A percentile compares a stretch with the other conserved stretches of the same genome.
phyloP scores from a whole-genome alignment of 1,139 yeast genomes.

The Meyerozyma sp. region DNA sequence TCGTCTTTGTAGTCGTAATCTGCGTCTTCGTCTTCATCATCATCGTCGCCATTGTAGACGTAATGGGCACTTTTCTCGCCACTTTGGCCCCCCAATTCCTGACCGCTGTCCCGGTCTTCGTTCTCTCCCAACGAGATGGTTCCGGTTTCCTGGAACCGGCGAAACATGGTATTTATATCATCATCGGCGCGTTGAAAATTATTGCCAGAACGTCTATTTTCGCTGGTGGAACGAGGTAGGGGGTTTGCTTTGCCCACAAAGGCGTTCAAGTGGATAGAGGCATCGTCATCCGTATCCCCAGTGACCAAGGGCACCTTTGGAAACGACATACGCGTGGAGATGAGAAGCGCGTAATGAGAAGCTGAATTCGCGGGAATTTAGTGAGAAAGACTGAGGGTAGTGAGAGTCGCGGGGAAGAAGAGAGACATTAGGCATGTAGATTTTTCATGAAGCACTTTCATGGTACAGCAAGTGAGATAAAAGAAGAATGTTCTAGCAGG shows the following conservation, averaged over 20 bases:
- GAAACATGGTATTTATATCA: slow-evolving; percentile 10
- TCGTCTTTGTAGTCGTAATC: slow-evolving; percentile 6
- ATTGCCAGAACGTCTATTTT: neutral
- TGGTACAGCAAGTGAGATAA: too few species aligned
- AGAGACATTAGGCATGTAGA: neutral
- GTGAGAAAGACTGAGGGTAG: neutral
- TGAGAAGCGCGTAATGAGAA: neutral
- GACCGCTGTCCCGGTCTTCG: neutral
- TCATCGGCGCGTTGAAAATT: neutral
- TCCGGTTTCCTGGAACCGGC: slow-evolving; percentile 8
- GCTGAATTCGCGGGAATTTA: neutral
- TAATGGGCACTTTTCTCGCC: neutral
- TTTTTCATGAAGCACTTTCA: too few species aligned
- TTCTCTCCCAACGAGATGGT: neutral
- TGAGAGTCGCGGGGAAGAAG: too few species aligned
- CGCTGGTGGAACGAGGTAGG: slow-evolving; percentile 9
- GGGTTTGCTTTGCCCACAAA: slow-evolving; percentile 38
- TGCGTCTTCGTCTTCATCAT: slow-evolving; percentile 8
- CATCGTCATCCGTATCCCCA: slow-evolving; percentile 43
- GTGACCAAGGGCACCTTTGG: slow-evolving; percentile 32
- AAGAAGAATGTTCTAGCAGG: too few species aligned
- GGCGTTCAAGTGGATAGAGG: slow-evolving; percentile 35
- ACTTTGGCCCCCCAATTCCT: neutral
- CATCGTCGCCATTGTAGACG: slow-evolving; percentile 3
- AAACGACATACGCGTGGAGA: slow-evolving; percentile 10